phyloP scores from a whole-genome alignment of 2,329 filamentous ascomycete genomes.

The Talaromyces sp. region DNA sequence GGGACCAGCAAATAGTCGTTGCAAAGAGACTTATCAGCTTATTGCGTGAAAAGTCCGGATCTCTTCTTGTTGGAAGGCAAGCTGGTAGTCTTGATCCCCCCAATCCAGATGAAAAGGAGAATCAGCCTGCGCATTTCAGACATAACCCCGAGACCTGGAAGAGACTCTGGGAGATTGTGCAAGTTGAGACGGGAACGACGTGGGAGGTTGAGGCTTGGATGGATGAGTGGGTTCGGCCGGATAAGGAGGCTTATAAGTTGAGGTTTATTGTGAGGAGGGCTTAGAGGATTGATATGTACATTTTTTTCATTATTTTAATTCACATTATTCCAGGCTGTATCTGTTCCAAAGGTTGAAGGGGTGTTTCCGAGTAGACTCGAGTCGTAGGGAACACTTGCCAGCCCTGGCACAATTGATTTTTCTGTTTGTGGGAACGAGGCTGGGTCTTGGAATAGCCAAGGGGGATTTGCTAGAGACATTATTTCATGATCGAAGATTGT shows the following conservation, averaged over 20 bases:
- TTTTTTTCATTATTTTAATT: background rate
- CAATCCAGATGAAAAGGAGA: conserved; percentile 9
- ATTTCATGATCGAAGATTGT: conserved; percentile 37
- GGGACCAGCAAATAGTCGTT: conserved; percentile 33
- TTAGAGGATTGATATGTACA: conserved; percentile 4
- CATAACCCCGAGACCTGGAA: conserved; percentile 57
- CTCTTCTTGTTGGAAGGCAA: conserved; percentile 28
- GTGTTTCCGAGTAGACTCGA: background rate
- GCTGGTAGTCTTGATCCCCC: conserved; percentile 19
- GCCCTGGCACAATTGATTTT: conserved; percentile 2
- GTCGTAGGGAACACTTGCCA: background rate
- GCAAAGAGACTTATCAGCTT: conserved; percentile 37
- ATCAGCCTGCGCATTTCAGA: conserved; percentile 40
- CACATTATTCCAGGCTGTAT: background rate
- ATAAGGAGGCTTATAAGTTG: conserved; percentile 19
- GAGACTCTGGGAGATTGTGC: conserved; percentile 58
- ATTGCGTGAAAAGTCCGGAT: conserved; percentile 28
- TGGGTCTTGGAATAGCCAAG: conserved; percentile 29
- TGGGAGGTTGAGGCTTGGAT: conserved; percentile 47
- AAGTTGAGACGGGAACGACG: conserved; percentile 50
- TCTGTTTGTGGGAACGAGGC: conserved; percentile 2
- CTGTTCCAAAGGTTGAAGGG: background rate
- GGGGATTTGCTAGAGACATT: conserved; percentile 32
- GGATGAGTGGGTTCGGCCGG: conserved; percentile 17
- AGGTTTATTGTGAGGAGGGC: conserved; percentile 19